phyloP scores from a whole-genome alignment of 2,329 filamentous ascomycete species.

The Cercospora sp. region DNA sequence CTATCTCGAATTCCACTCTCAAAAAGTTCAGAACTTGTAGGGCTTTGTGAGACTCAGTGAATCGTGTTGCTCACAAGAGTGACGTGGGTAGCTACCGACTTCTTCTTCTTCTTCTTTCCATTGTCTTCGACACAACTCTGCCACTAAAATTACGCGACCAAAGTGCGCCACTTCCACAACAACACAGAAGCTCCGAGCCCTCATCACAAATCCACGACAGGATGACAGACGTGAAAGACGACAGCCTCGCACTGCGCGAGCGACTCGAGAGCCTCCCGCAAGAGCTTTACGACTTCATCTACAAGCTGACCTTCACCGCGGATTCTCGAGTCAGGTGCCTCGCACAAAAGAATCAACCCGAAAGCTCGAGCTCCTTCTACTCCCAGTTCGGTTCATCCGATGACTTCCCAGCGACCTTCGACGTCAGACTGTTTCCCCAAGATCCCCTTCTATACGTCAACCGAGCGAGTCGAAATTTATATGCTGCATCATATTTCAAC shows the following conservation, averaged over 20 bases:
- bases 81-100: background rate
- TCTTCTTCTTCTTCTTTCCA: background rate
- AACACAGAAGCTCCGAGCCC: no score
- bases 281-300: background rate
- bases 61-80: background rate
- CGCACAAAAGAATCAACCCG: background rate
- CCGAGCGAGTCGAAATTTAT: background rate
- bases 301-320: background rate
- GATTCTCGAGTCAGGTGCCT: background rate
- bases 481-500: background rate
- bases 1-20: no score
- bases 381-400: no score
- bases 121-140: background rate
- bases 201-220: no score
- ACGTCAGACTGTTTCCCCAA: background rate
- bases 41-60: no score
- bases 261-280: background rate
- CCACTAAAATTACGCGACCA: background rate
- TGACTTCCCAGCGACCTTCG: no score
- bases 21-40: no score
- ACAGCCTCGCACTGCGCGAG: background rate
- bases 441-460: background rate
- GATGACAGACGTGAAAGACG: background rate
- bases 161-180: no score
- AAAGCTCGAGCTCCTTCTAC: background rate